Evolutionary conservation across 345 rosid species (phyloP), one percentile per base, ranked within the genome.

Genomic region (Eucalyptus polybractea): DNA sequence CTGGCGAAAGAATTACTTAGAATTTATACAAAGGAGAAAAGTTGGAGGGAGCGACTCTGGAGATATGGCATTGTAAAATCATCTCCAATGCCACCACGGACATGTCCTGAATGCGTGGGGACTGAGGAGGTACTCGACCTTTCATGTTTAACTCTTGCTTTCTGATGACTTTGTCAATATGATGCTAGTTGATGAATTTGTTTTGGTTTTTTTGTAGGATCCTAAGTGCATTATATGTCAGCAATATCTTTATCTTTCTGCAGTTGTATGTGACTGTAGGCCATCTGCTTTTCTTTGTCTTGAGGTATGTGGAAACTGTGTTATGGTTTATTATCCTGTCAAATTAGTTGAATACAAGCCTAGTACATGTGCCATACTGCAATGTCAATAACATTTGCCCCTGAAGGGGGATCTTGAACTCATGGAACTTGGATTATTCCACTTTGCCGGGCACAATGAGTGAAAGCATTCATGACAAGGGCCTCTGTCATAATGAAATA

Each of bases 201-300:
- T 92, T 88, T 88, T 58, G 89, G 88, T 45, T 80, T 81, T 92
- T 92, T 91, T 94, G 91, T 91, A 97, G 99, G 99, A 97, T 94
- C 95, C 95, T 90, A 94, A 95, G 53, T 97, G 99, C 93, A 90
- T 97, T 89, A 97, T 97, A 89, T 97, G 99, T 92, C 95, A 92
- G 93, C 99, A 97, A 91, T 95, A 93, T 95, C 96, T 97, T 89
- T 95, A 95, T 92, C 98, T 97, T 86, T 97, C 98, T 92, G 97
- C 98, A 45, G 95, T 96, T 90, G 91, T 90, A 87, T 97, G 99
- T 90, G 72, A 86, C 50, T 97, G 99, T 92, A 93, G 98, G 93
- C 98, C 98, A 90, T 94, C 98, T 88, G 92, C 96, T 90, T 96
- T 89, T 91, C 97, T 93, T 87, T 97, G 99, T 93, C 93, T 97